A percentile compares a stretch with the other conserved stretches of the same genome.
Conservation (phyloP, 805 yeast species). For the Candida railenensis region DNA sequence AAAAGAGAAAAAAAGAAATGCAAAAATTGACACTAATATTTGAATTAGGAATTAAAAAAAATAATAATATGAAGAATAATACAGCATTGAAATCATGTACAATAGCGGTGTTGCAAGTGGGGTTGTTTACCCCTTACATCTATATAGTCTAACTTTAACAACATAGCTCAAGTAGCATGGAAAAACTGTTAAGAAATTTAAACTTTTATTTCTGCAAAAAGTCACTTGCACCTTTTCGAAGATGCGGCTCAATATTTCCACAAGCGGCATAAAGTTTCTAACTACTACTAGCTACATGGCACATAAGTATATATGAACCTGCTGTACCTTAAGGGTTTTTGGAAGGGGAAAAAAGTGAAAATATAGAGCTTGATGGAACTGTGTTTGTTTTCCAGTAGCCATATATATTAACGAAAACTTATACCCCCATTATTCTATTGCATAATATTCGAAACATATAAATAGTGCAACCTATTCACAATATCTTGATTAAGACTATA, state of each 20-base stretch:
- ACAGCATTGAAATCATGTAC: background rate
- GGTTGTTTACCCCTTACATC: background rate
- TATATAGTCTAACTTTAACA: background rate
- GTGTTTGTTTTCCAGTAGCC: background rate
- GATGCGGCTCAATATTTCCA: slow-evolving; percentile 7
- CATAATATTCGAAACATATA: too few species aligned
- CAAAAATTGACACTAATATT: too few species aligned
- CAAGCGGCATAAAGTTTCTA: slow-evolving; percentile 8
- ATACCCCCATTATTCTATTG: too few species aligned
- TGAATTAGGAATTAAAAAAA: too few species aligned
- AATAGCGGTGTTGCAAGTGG: background rate
- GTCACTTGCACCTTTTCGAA: background rate
- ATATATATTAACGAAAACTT: too few species aligned
- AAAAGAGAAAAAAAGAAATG: background rate
- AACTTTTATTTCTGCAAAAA: background rate
- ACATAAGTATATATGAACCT: slow-evolving; percentile 1
- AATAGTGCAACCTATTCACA: too few species aligned
- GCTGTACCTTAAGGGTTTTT: background rate
- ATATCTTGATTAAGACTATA: too few species aligned
- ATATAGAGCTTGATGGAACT: background rate
- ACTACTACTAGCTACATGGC: background rate
- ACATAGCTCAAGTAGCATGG: background rate
- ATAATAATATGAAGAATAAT: too few species aligned
- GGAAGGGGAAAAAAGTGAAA: background rate
- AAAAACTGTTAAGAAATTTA: background rate